Evolutionary conservation across 306 rosid species (phyloP), one percentile per base, ranked within the genome.

Genomic region (Quercus gilva): DNA sequence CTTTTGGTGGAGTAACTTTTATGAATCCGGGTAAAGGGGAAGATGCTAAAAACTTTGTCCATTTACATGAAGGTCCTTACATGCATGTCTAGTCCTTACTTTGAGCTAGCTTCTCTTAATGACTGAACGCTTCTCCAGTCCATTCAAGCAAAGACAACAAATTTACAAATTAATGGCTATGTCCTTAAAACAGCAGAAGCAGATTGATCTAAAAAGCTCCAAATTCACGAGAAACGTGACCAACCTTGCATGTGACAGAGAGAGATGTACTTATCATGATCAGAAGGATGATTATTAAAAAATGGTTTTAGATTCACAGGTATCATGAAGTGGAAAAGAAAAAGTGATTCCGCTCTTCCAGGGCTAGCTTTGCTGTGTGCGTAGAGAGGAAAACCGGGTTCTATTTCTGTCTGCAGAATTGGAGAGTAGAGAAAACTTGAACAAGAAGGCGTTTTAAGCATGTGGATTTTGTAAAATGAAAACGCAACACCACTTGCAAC

Each of bases 211-310:
- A 73, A 75, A 74, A 74, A 78, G 67, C 83, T 80, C 71, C 55
- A 17, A 21, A 49, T 73, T 87, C 86, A 87, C 82, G 84, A 69
- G 87, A 73, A 76, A 14, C 58, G 52, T n/a, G 29, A 15, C 75
- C 55, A 71, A 29, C 21, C 88, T 84, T 73, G 84, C 81, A 68
- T 18, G 80, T 63, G 56, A 60, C 5, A 77, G 81, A 84, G 55
- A 19, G 28, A 28, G 74, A 14, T 56, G 41, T 8, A 55, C 59
- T 5, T 5, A 49, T 33, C 77, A 75, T 5, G 4, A 65, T 57
- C 77, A 78, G 53, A 51, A 51, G 43, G 76, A 53, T 26, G 53
- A 64, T 49, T 9, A 74, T 15, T 26, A 59, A 43, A 21, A 63
- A 51, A 55, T 0, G 25, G 21, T 15, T 68, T 18, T 0, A 55